A percentile compares a stretch with the other conserved stretches of the same genome.
Evolutionary conservation across 495 filamentous ascomycete genomes (phyloP).

Genomic region (Neurospora sp.): DNA sequence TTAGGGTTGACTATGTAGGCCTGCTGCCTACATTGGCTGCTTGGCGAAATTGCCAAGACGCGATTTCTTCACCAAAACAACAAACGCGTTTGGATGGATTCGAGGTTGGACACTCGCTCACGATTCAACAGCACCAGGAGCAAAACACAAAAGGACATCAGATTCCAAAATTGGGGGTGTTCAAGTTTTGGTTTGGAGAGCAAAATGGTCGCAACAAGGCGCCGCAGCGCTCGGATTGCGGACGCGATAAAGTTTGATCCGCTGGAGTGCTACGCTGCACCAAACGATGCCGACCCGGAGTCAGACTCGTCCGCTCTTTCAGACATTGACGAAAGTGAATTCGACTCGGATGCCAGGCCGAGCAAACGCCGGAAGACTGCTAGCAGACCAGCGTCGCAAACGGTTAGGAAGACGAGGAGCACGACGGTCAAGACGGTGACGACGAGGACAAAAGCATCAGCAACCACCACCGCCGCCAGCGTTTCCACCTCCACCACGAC

Average conservation of each 20-base stretch:
- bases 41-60: neutral
- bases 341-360: neutral
- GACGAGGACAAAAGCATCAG: neutral
- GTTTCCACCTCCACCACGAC: neutral
- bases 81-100: neutral
- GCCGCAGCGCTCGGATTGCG: neutral
- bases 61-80: neutral
- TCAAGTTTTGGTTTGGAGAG: neutral
- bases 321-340: neutral
- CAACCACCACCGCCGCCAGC: neutral
- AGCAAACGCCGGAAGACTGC: neutral
- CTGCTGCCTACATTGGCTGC: neutral
- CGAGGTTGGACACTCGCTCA: neutral
- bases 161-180: neutral
- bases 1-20: neutral
- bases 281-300: neutral
- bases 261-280: neutral
- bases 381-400: rapidly evolving
- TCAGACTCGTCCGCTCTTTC: neutral
- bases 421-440: neutral
- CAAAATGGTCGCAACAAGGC: neutral
- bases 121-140: rapidly evolving
- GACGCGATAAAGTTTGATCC: neutral
- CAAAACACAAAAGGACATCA: neutral
- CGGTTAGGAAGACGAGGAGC: neutral